phyloP scores from a whole-genome alignment of 2,329 filamentous ascomycete species.

The Aspergillus neoniger region DNA sequence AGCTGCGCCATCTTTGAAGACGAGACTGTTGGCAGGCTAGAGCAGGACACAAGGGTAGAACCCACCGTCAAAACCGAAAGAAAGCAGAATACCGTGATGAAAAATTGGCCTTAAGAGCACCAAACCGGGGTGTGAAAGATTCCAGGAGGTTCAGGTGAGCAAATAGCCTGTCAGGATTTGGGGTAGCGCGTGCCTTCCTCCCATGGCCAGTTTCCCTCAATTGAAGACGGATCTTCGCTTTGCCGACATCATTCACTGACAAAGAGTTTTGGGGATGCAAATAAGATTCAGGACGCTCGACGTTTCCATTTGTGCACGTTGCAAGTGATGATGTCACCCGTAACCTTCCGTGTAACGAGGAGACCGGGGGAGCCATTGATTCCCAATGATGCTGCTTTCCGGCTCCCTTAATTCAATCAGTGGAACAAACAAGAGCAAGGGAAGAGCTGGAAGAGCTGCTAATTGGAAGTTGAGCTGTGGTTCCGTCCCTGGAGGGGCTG shows the following conservation, averaged over 20 bases:
- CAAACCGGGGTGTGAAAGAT: background rate
- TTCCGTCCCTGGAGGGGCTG: background rate
- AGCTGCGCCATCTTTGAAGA: constrained; percentile 14
- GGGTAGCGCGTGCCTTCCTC: background rate
- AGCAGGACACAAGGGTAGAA: background rate
- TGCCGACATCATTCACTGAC: background rate
- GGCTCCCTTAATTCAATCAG: background rate
- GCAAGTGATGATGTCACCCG: background rate
- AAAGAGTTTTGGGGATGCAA: background rate
- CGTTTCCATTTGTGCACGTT: background rate
- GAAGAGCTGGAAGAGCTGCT: background rate
- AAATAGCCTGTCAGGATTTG: background rate
- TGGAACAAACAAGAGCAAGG: background rate
- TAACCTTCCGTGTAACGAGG: background rate
- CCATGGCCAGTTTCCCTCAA: background rate
- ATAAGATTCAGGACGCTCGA: background rate
- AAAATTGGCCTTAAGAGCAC: background rate
- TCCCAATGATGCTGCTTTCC: background rate
- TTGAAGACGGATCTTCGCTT: background rate
- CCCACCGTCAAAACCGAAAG: too few species aligned
- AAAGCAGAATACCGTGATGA: too few species aligned
- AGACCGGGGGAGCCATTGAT: background rate
- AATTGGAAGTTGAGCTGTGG: background rate
- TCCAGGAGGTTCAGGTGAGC: background rate
- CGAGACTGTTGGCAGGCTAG: background rate